Evolutionary conservation across 2,329 filamentous ascomycete genomes (phyloP).

Genomic region (Trichoderma citrinoviride): DNA sequence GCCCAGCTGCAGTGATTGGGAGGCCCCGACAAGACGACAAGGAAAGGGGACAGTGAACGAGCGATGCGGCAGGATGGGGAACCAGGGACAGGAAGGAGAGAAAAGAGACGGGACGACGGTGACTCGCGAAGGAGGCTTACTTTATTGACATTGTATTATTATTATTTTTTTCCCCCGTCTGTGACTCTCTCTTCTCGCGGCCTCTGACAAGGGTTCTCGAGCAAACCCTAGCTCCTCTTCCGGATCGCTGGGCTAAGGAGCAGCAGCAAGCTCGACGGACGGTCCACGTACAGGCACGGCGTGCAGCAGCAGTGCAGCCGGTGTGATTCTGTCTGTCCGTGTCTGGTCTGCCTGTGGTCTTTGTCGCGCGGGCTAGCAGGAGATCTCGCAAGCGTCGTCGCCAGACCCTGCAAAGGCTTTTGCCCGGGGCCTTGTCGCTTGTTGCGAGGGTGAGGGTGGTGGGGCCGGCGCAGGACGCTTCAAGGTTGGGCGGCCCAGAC

Average conservation of each 20-base stretch:
- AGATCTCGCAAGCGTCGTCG: conserved; percentile 21
- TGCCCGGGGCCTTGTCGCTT: background rate
- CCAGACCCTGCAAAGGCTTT: conserved; percentile 13
- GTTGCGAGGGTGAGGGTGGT: conserved; percentile 11
- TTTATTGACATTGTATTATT: conserved; percentile 51
- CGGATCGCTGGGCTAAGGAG: conserved; percentile 25
- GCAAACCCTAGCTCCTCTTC: conserved; percentile 34
- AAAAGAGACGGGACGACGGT: conserved; percentile 22
- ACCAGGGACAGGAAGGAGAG: conserved; percentile 22
- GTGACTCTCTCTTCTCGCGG: no score
- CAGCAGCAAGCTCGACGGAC: conserved; percentile 12
- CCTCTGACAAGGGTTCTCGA: conserved; percentile 35
- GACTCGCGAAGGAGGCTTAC: conserved; percentile 40
- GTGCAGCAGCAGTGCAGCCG: conserved; percentile 21
- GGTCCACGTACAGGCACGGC: conserved; percentile 21
- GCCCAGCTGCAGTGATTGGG: conserved; percentile 15
- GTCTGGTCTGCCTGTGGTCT: background rate
- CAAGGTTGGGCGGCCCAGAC: conserved; percentile 17
- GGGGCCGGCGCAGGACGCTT: conserved; percentile 17
- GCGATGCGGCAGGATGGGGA: conserved; percentile 12
- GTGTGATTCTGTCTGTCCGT: conserved; percentile 4
- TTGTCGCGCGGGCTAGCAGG: background rate
- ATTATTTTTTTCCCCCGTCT: conserved; percentile 24
- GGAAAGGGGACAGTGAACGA: conserved; percentile 23
- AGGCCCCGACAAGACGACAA: background rate